Evolutionary conservation across 768 basidiomycete genomes (phyloP), one percentile per base, ranked within the genome.

Genomic region (Termitomyces titanicus): DNA sequence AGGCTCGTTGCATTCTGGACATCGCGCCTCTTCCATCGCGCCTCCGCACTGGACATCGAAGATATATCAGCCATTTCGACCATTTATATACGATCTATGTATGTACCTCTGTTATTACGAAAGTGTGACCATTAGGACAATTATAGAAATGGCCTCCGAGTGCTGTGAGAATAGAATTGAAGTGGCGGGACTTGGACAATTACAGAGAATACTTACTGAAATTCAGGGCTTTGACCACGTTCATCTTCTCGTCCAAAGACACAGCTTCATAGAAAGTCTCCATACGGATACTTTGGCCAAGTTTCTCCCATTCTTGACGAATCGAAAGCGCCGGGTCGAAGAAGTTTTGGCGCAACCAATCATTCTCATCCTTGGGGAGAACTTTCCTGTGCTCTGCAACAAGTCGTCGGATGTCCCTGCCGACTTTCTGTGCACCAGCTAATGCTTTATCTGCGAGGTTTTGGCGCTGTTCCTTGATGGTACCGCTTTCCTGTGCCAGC

Each of bases 51-150:
- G 25, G 18, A 33, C n/a, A n/a, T 6, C 47, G 15, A 51, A 25
- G 6, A 48, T n/a, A n/a, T n/a, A n/a, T n/a, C n/a, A n/a, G n/a
- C n/a, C n/a, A n/a, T n/a, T n/a, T n/a, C n/a, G n/a, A n/a, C n/a
- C n/a, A n/a, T n/a, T n/a, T n/a, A n/a, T n/a, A n/a, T 2, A 40
- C 6, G 47, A 38, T 20, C 11, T 0, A 17, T 7, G 53, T n/a
- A 60, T 71, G 27, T 54, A 86, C 82, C 64, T 85, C 79, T 0
- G 64, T 68, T 33, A 88, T 86, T 2, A 83, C 79, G 53, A 82
- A 87, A 0, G 78, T 72, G 59, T 88, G 86, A 0, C 86, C 86
- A 47, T 86, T 85, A 0, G 69, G 74, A 53, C 81, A 83, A 17
- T 72, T 75, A 53, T 78, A 80, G 55, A 74, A 80, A 60, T 80